Base-by-base conservation (phyloP, 2,329 filamentous ascomycete species). In the Trichoderma afroharzianum region DNA sequence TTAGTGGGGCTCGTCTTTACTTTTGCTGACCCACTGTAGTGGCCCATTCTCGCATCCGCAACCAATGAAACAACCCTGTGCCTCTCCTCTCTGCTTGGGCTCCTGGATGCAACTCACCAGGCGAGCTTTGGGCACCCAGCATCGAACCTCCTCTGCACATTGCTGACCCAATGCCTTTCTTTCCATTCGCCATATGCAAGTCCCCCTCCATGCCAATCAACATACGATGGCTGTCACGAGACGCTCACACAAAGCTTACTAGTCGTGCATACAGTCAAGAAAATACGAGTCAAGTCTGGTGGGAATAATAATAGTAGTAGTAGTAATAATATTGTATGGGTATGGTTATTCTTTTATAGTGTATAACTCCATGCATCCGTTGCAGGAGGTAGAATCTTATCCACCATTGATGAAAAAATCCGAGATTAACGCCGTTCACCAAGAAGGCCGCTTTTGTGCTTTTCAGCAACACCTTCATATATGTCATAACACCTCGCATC, bases 221-320 rank as follows among this genome's bases (percentile, higher is more conserved):
- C 66, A 62, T 68, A 50, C 21, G 39, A 68, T 50, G 21, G 28
- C 33, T 18, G 39, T 68, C 66, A 68, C 66, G 66, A 68, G 66
- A 62, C 43, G 39, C 66, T 33, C 55, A 61, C 39, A 4, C 3
- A 26, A 68, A 15, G 36, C 55, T 33, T 11, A 11, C 4, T 6
- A 7, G 18, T 11, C n/a, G 43, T 53, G 55, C 21, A 61, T 33
- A 26, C 55, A 28, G 21, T 26, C n/a, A 3, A 32, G n/a, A 43
- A 24, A 58, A 33, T 15, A n/a, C 32, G 6, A 39, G 58, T 4
- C 2, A 24, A 1, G 3, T 21, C 30, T 7, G 21, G 3, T 28
- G 18, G 21, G 15, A 4, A 11, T 14, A n/a, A 32, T 33, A 3
- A 7, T 1, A n/a, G 11, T 47, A 18, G 4, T 26, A 9, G 2